Conservation (phyloP, 78 protist genomes). For the Pelomyxa schiedti region DNA sequence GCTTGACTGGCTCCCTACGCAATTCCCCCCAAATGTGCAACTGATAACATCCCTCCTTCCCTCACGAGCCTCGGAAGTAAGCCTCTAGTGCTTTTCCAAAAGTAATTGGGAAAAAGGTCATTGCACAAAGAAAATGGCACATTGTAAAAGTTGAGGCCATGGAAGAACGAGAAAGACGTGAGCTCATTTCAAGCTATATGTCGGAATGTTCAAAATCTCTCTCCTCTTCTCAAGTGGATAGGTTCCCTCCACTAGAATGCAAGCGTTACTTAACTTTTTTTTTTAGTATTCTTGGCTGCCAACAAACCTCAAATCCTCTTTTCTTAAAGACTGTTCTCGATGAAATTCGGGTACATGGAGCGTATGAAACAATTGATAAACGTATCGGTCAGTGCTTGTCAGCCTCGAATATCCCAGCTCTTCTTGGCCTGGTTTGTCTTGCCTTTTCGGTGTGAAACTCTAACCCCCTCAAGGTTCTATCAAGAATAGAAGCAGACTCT, state of each 20-base stretch:
- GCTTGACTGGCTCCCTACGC: background rate
- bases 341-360: background rate
- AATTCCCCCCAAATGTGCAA: background rate
- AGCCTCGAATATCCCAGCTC: background rate
- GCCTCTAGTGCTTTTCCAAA: no score
- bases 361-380: background rate
- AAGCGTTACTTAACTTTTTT: no score
- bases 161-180: background rate
- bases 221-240: no score
- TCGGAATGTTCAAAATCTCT: no score
- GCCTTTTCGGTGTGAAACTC: no score
- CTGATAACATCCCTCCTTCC: background rate
- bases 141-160: background rate
- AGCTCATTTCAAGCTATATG: no score
- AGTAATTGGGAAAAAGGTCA: no score
- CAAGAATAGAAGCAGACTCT: background rate
- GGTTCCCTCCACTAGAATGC: no score
- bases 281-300: no score
- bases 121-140: background rate
- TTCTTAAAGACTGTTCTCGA: background rate
- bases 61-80: background rate
- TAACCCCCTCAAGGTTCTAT: no score
- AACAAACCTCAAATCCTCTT: slow-evolving; percentile 2
- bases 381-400: background rate
- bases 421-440: background rate